phyloP scores from a whole-genome alignment of 2,329 filamentous ascomycete species.

The Colletotrichum sp. region DNA sequence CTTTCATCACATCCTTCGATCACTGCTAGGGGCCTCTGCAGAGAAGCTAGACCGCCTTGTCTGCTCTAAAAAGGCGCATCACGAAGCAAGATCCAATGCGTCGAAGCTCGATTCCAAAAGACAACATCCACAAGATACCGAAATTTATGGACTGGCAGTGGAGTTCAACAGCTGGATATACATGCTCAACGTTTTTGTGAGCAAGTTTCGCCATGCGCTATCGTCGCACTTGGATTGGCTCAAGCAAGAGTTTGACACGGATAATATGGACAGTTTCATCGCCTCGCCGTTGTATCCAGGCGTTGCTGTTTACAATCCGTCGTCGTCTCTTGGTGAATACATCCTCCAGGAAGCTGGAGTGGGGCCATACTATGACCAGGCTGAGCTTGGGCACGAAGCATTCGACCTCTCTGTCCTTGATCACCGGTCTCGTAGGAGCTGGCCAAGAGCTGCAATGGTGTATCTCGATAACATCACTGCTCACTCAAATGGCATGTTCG shows the following conservation, averaged over 20 bases:
- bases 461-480: background rate
- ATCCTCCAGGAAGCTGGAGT: background rate
- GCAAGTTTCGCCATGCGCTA: background rate
- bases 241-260: background rate
- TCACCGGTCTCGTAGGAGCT: background rate
- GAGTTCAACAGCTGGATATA: background rate
- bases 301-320: background rate
- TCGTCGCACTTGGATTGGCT: background rate
- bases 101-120: background rate
- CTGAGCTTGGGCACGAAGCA: background rate
- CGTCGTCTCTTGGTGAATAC: background rate
- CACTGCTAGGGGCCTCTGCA: background rate
- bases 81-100: background rate
- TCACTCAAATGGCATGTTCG: background rate
- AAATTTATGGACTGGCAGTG: background rate
- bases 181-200: background rate
- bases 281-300: background rate
- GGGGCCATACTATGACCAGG: background rate
- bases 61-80: background rate
- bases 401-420: background rate
- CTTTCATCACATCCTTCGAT: background rate
- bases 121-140: background rate
- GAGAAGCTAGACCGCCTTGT: background rate
- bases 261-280: background rate
- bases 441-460: background rate